Base-by-base conservation (phyloP, 1,284 basidiomycete genomes). In the Mycosarcoma maydis region DNA sequence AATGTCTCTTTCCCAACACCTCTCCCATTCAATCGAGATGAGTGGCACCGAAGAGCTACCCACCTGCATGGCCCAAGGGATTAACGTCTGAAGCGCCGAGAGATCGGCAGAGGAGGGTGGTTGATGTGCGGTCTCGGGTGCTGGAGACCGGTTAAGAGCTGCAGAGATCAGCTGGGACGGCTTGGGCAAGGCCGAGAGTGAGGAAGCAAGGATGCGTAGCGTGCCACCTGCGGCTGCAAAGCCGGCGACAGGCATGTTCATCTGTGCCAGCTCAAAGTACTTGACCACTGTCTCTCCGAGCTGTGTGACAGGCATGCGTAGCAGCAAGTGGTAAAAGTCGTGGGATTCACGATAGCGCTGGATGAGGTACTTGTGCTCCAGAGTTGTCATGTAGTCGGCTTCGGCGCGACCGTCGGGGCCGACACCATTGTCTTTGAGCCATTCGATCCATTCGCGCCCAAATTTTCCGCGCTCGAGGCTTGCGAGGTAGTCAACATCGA, bases 321-420 rank as follows among this genome's bases (percentile, higher is more conserved):
- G 88, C 52, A 98, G 87, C 60, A 92, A 90, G 79, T 98, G 95
- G 82, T 96, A 96, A 76, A 96, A 90, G 83, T 98, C 80, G 83
- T 98, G 95, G 72, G 91, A 95, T 84, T 99, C 94, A 33, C 96
- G 90, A 82, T 98, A 98, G 38, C 96, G 90, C 75, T 96, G 92
- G 90, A 99, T 94, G 53, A 98, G 92, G 82, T 97, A 82, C 41
- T 73, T 73, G 38, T 75, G 66, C 57, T 79, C 76, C 1, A 92
- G 91, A 72, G 95, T 92, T 77, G 92, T 87, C 72, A 98, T 91
- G 82, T 97, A 98, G 39, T 74, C 73, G 3, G 76, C 64, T 41
- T 80, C 72, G 20, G 91, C 91, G 58, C 95, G 85, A 36, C 94
- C 94, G 83, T 99, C 96, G 6, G 96, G 96, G 2, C 92, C 94